These are phyloP conservation scores for Trichoderma reesei DNA, from an alignment of 495 filamentous ascomycete species.

Conservation along the genomic window DNA sequence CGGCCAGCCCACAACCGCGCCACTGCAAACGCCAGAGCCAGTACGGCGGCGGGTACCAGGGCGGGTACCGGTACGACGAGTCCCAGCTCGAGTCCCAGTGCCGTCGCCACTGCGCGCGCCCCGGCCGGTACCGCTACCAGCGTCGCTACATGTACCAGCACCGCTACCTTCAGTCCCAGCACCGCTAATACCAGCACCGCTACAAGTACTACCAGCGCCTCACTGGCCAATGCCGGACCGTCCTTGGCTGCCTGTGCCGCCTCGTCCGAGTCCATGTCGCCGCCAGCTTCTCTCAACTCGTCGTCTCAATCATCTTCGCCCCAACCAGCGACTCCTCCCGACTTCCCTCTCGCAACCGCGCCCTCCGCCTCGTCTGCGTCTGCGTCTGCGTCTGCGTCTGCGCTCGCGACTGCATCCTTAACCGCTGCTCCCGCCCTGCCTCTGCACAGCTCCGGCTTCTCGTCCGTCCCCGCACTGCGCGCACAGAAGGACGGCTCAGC, in stretches of 20 bases:
- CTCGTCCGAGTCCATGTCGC: slow-evolving; percentile 5
- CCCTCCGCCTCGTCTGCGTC: slow-evolving; percentile 18
- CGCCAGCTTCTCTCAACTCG: slow-evolving; percentile 14
- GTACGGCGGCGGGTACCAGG: background rate
- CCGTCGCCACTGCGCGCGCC: background rate
- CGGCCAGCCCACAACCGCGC: background rate
- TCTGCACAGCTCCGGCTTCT: background rate
- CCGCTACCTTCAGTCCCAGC: slow-evolving; percentile 6
- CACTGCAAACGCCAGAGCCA: background rate
- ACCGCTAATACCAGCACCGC: background rate
- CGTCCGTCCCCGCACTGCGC: slow-evolving; percentile 11
- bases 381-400: slow-evolving; percentile 19
- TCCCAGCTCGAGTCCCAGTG: background rate
- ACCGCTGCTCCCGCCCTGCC: background rate
- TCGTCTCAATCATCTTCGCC: slow-evolving; percentile 27
- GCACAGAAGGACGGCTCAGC: slow-evolving; percentile 21
- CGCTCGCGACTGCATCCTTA: slow-evolving; percentile 7
- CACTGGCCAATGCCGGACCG: background rate
- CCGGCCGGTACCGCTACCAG: background rate
- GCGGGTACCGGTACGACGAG: background rate
- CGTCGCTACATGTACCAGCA: background rate
- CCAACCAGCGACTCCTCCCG: slow-evolving; percentile 28
- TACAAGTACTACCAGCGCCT: background rate
- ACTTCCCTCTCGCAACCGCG: slow-evolving; percentile 14
- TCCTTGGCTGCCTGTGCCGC: slow-evolving; percentile 5